phyloP scores from a whole-genome alignment of 176 grass and related monocot species.

The Chrysopogon serrulatus region DNA sequence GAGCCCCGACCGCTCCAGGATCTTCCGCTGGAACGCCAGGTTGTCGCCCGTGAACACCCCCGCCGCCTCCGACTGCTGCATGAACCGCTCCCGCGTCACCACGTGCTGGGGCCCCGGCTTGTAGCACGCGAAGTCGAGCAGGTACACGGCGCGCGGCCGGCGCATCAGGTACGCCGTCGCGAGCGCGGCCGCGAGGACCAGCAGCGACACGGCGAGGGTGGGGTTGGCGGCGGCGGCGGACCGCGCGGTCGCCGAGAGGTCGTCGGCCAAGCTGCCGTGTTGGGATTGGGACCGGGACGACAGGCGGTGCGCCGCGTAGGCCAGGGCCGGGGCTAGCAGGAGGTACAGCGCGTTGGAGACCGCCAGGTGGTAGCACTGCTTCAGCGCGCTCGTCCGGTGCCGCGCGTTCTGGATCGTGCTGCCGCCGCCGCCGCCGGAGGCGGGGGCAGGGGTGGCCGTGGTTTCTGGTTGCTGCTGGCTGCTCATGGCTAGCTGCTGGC shows the following conservation, averaged over 20 bases:
- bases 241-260: background rate
- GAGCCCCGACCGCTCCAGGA: too few relatives aligned
- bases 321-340: conserved; percentile 25
- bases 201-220: background rate
- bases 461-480: background rate
- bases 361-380: conserved; percentile 46
- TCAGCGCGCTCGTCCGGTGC: background rate
- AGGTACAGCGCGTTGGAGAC: conserved; percentile 48
- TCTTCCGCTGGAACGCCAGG: too few relatives aligned
- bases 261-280: too few relatives aligned
- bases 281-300: background rate
- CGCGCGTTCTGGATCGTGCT: background rate
- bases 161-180: too few relatives aligned
- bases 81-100: too few relatives aligned
- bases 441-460: background rate
- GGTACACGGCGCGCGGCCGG: conserved; percentile 46
- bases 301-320: background rate
- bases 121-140: conserved; percentile 60
- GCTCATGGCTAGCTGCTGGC: background rate
- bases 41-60: too few relatives aligned
- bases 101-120: conserved; percentile 10
- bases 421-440: background rate
- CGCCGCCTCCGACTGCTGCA: too few relatives aligned
- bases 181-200: background rate
- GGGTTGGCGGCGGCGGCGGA: background rate